These are phyloP conservation scores for Ceratocystis albifundus DNA, from an alignment of 2,329 filamentous ascomycete genomes.

Conservation along the genomic window DNA sequence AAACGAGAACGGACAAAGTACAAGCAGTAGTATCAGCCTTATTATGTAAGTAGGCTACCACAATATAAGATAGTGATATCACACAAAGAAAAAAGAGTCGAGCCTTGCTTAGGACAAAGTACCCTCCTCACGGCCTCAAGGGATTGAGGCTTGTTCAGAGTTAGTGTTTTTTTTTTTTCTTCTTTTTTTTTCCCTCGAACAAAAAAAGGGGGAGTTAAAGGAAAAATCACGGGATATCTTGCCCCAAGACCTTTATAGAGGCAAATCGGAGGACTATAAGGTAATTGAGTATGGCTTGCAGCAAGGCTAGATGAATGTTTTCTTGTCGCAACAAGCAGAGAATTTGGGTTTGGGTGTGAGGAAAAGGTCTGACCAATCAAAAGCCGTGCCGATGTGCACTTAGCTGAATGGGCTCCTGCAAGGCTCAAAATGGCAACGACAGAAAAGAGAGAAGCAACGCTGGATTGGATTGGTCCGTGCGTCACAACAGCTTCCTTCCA, in stretches of 20 bases:
- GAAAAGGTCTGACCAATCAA: constrained; percentile 16
- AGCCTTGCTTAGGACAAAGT: neutral
- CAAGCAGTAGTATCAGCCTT: neutral
- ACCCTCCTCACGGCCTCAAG: too few species aligned
- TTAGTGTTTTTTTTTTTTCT: neutral
- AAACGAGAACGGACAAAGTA: neutral
- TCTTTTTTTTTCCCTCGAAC: neutral
- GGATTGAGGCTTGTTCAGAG: neutral
- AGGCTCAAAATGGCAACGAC: constrained; percentile 23
- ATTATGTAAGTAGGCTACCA: neutral
- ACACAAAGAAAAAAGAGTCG: neutral
- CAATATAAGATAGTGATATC: neutral
- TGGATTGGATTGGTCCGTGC: constrained; percentile 20
- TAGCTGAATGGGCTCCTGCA: constrained; percentile 20
- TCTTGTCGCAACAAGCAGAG: neutral
- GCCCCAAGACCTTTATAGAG: neutral
- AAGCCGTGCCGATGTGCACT: constrained; percentile 12
- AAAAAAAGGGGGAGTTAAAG: neutral
- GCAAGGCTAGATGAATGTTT: neutral
- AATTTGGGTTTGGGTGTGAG: neutral
- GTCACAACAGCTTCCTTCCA: constrained; percentile 23
- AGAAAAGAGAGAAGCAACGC: constrained; percentile 19
- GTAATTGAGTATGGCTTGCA: neutral
- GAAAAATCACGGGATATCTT: neutral
- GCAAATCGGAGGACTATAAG: neutral